Conservation (phyloP, 2,329 filamentous ascomycete species). For the Achaetomium macrosporum region DNA sequence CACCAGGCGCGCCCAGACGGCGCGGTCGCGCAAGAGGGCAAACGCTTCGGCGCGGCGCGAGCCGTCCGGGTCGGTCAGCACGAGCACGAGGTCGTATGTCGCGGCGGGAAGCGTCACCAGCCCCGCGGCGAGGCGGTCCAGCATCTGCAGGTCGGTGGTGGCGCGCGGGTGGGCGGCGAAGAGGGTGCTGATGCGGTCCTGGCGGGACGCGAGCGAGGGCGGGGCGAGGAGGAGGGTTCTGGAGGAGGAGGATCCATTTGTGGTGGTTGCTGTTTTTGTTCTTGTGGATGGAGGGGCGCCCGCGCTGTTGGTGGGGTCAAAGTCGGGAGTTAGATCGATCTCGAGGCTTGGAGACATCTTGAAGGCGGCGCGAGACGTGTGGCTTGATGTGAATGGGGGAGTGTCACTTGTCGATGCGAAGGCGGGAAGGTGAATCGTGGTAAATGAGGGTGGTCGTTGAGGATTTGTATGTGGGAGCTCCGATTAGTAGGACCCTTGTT, state of each 20-base stretch:
- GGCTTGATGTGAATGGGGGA: background rate
- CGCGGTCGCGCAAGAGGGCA: slow-evolving; percentile 52
- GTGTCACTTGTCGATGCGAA: background rate
- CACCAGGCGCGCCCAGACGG: slow-evolving; percentile 64
- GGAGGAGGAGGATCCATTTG: background rate
- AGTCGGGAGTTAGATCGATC: slow-evolving; percentile 49
- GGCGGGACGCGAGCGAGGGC: slow-evolving; percentile 81
- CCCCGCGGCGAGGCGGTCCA: slow-evolving; percentile 81
- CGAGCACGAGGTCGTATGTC: slow-evolving; percentile 78
- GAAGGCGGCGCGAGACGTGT: background rate
- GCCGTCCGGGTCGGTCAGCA: slow-evolving; percentile 74
- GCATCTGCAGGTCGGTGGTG: slow-evolving; percentile 90
- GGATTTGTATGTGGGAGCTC: background rate
- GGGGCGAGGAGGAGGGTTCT: slow-evolving; percentile 58
- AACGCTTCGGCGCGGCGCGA: slow-evolving; percentile 56
- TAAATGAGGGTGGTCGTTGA: background rate
- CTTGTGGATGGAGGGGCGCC: slow-evolving; percentile 1
- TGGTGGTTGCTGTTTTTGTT: slow-evolving; percentile 20
- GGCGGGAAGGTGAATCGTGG: background rate
- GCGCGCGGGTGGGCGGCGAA: slow-evolving; percentile 63
- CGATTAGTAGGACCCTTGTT: background rate
- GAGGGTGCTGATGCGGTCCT: slow-evolving; percentile 66
- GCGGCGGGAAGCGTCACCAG: slow-evolving; percentile 68
- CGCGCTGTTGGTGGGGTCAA: slow-evolving; percentile 30
- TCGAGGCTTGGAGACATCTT: slow-evolving; percentile 47